Base-by-base conservation (phyloP, 2,329 filamentous ascomycete species). In the Lachnellula hyalina region DNA sequence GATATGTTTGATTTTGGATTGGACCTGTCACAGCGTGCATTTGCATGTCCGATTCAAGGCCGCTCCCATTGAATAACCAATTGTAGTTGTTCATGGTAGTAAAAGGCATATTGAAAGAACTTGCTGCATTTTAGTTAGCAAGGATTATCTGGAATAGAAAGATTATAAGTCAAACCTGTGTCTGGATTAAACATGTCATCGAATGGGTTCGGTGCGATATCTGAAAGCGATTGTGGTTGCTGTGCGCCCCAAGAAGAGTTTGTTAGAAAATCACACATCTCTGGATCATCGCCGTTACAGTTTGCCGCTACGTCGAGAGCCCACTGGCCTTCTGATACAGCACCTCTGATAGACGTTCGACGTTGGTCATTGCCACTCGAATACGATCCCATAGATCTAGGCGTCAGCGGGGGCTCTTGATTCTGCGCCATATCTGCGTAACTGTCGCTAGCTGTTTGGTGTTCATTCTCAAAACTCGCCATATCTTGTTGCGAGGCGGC, bases 21-120 rank as follows among this genome's bases (percentile, higher is more conserved):
- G 47, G 56, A 61, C 60, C 61, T 64, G 25, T 54, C 61, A 53
- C 60, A 56, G 36, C 55, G 52, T 9, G 53, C 56, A 32, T 55
- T 55, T 21, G 45, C 51, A 47, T 44, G 46, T 59, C 55, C 68
- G 63, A 36, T 63, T 52, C 19, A 68, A 68, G 8, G 62, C 66
- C 66, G 51, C 75, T 72, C 53, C 79, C 66, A 45, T 81, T 77
- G 61, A 85, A 85, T 2, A 85, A 65, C 81, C 82, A 85, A 54
- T 80, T 82, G 63, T 85, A 85, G 53, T 85, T 82, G 58, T 74
- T 74, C 56, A 81, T 80, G 1, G 82, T 84, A 2, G 82, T 84
- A 65, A 83, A 85, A 5, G 82, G 82, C 70, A 83, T 82, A 52
- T 85, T 85, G 65, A 85, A 85, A 0, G 81, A 83, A 62, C 77